Evolutionary conservation across 768 basidiomycete species (phyloP).

Genomic region (Cantharellus cinnabarinus): DNA sequence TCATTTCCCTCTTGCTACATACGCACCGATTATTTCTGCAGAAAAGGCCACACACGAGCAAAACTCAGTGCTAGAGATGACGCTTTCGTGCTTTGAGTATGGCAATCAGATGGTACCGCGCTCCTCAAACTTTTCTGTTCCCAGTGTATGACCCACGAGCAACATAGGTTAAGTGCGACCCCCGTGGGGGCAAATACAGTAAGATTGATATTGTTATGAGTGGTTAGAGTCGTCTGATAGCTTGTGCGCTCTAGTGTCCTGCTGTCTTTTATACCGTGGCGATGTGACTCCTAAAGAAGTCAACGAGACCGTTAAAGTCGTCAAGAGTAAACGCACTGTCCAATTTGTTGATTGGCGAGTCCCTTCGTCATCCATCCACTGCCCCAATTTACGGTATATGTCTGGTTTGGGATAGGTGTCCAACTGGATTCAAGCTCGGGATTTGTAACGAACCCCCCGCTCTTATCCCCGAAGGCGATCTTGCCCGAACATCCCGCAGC

Average conservation of each 20-base stretch:
- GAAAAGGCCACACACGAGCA: constrained; percentile 94
- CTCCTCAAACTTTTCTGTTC: constrained; percentile 10
- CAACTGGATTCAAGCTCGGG: constrained; percentile 45
- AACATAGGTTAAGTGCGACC: constrained; percentile 59
- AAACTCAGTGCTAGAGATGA: constrained; percentile 96
- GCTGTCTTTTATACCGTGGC: constrained; percentile 80
- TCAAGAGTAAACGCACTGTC: constrained; percentile 96
- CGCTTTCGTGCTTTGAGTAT: constrained; percentile 89
- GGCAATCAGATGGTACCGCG: constrained; percentile 66
- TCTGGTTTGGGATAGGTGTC: neutral
- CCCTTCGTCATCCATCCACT: constrained; percentile 37
- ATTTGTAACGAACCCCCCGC: constrained; percentile 95
- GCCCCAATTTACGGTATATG: neutral
- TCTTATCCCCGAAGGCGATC: constrained; percentile 79
- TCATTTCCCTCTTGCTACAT: constrained; percentile 94
- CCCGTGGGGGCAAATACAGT: constrained; percentile 91
- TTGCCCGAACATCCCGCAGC: constrained; percentile 82
- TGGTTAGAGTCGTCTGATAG: too few relatives aligned
- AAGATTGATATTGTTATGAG: too few relatives aligned
- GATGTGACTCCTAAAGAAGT: constrained; percentile 96
- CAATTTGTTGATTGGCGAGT: constrained; percentile 98
- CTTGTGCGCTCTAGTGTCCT: constrained; percentile 32
- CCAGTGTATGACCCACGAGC: neutral
- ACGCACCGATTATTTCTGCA: constrained; percentile 75
- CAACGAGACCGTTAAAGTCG: constrained; percentile 73